Conservation (phyloP, 441 rosid species). For the Brassica balearica region DNA sequence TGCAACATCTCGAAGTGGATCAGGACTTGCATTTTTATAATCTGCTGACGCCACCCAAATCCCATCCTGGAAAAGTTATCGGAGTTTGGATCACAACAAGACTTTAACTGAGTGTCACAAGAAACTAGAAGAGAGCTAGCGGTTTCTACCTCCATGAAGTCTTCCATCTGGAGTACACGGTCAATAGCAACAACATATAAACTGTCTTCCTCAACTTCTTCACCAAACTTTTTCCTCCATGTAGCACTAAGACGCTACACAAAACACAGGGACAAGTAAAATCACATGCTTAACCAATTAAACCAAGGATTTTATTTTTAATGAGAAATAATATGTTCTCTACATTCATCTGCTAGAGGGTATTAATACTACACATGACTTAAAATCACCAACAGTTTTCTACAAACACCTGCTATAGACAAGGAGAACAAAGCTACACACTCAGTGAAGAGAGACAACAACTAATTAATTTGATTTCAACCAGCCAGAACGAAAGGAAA, state of each 20-base stretch:
- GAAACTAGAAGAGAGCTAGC: not conserved
- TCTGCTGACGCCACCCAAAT: constrained; percentile 77
- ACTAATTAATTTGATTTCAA: not conserved
- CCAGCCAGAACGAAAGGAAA: not conserved
- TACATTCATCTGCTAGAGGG: constrained; percentile 2
- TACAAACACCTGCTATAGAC: not conserved
- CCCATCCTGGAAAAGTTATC: constrained; percentile 59
- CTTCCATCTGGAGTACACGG: constrained; percentile 82
- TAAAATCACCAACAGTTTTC: not conserved
- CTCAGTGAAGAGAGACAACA: not conserved
- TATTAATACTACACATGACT: not conserved
- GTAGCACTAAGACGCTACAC: constrained; percentile 63
- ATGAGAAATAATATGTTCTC: not conserved
- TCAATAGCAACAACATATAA: constrained; percentile 68
- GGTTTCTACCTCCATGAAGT: constrained; percentile 80
- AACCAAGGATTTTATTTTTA: not conserved
- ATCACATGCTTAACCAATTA: not conserved
- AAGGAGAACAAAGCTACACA: not conserved
- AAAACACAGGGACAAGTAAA: constrained; percentile 20
- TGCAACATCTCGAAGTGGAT: constrained; percentile 84
- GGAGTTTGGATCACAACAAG: constrained; percentile 25
- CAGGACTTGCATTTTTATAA: constrained; percentile 73
- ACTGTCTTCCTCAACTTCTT: constrained; percentile 61
- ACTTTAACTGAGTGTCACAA: not conserved
- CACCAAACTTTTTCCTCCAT: constrained; percentile 83